These are phyloP conservation scores for Corniculantispora saksenae DNA, from an alignment of 2,329 filamentous ascomycete species.

Conservation along the genomic window DNA sequence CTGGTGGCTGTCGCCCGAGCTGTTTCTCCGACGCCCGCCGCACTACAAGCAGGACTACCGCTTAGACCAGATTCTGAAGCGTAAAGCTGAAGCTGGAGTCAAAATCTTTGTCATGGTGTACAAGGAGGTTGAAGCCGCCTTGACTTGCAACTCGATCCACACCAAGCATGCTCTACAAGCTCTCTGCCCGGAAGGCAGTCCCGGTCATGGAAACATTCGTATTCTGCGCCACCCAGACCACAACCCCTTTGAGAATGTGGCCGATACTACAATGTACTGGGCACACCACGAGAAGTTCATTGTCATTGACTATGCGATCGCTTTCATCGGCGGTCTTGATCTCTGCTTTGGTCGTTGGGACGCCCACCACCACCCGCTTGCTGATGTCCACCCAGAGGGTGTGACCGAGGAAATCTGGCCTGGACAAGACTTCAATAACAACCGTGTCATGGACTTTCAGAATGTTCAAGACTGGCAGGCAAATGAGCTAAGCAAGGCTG, in stretches of 20 bases:
- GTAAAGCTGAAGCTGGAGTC: constrained; percentile 86
- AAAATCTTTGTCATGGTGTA: constrained; percentile 95
- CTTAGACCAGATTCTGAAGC: constrained; percentile 82
- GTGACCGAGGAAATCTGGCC: constrained; percentile 85
- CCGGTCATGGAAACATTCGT: constrained; percentile 84
- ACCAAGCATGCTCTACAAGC: constrained; percentile 83
- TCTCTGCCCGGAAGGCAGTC: constrained; percentile 78
- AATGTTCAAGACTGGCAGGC: constrained; percentile 88
- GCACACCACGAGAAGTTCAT: constrained; percentile 98
- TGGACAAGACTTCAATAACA: constrained; percentile 98
- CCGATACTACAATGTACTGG: constrained; percentile 97
- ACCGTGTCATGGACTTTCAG: constrained; percentile 93
- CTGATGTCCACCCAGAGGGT: constrained; percentile 84
- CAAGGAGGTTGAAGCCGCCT: constrained; percentile 76
- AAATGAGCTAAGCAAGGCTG: constrained; percentile 88
- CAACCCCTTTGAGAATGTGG: constrained; percentile 89
- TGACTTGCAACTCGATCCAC: constrained; percentile 91
- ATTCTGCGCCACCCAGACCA: constrained; percentile 93
- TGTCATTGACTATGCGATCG: constrained; percentile 85
- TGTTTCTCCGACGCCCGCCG: constrained; percentile 83
- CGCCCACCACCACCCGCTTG: constrained; percentile 76
- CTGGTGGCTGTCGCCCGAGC: constrained; percentile 93
- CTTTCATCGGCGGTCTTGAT: constrained; percentile 92
- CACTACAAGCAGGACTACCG: constrained; percentile 82
- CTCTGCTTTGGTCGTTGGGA: constrained; percentile 97